Percentiles rank a stretch among this genome's conserved stretches.
Evolutionary conservation across 495 filamentous ascomycete genomes (phyloP).

Genomic region (Talaromyces nanjingensis): DNA sequence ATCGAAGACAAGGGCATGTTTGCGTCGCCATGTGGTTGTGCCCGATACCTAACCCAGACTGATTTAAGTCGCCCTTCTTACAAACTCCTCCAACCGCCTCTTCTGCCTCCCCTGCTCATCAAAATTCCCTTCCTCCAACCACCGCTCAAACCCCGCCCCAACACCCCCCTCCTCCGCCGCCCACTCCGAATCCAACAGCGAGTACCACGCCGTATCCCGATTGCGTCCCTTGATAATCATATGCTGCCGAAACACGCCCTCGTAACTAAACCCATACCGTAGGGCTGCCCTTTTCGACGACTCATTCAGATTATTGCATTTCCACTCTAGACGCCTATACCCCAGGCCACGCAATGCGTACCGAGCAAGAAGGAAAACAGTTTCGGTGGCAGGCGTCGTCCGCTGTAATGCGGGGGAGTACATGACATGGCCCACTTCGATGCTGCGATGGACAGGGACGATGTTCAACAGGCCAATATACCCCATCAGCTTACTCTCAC

Average conservation of each 20-base stretch:
- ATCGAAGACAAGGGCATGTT: background rate
- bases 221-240: slow-evolving; percentile 48
- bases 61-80: background rate
- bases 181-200: slow-evolving; percentile 48
- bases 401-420: slow-evolving; percentile 39
- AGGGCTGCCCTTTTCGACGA: slow-evolving; percentile 39
- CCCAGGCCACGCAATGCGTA: slow-evolving; percentile 43
- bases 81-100: slow-evolving; percentile 26
- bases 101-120: slow-evolving; percentile 36
- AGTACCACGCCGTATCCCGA: slow-evolving; percentile 51
- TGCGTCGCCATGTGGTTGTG: no score
- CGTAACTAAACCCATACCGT: slow-evolving; percentile 45
- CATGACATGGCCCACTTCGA: slow-evolving; percentile 47
- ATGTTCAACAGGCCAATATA: slow-evolving; percentile 39
- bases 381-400: slow-evolving; percentile 44
- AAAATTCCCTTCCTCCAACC: slow-evolving; percentile 43
- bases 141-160: slow-evolving; percentile 30
- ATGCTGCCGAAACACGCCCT: slow-evolving; percentile 51
- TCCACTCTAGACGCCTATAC: slow-evolving; percentile 52
- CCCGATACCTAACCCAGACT: no score
- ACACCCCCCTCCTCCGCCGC: slow-evolving; percentile 15
- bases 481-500: slow-evolving; percentile 26
- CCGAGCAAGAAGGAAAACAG: slow-evolving; percentile 39
- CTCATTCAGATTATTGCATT: slow-evolving; percentile 45
- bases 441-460: slow-evolving; percentile 23